Percentiles rank a stretch among this genome's conserved stretches.
These are phyloP conservation scores for Sporisorium reilianum DNA, from an alignment of 1,284 basidiomycete genomes.

Conservation along the genomic window DNA sequence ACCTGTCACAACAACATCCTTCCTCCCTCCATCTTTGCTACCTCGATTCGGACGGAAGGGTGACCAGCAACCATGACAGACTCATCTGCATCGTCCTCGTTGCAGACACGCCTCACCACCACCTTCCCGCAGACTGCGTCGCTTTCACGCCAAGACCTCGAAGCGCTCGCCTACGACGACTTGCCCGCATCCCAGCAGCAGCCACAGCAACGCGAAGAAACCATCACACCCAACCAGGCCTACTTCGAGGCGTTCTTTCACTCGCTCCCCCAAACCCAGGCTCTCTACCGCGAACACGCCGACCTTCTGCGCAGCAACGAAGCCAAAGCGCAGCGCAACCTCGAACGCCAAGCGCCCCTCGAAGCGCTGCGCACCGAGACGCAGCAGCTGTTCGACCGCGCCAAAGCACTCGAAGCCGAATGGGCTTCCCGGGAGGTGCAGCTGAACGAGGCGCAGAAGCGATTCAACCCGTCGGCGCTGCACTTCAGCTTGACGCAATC, in stretches of 20 bases:
- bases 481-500: constrained; percentile 52
- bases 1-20: not conserved
- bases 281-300: constrained; percentile 42
- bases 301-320: constrained; percentile 50
- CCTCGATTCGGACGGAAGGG: not conserved
- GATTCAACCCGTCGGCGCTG: constrained; percentile 59
- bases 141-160: constrained; percentile 54
- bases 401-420: constrained; percentile 45
- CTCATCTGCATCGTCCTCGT: constrained; percentile 25
- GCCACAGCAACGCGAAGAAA: constrained; percentile 1
- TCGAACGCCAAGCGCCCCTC: constrained; percentile 51
- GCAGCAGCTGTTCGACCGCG: constrained; percentile 53
- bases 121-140: constrained; percentile 51
- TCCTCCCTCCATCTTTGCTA: not conserved
- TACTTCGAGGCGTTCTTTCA: constrained; percentile 60
- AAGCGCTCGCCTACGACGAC: constrained; percentile 41
- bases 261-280: constrained; percentile 44
- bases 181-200: constrained; percentile 8
- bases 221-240: constrained; percentile 20
- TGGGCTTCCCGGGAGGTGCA: constrained; percentile 45
- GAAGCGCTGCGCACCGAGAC: constrained; percentile 58
- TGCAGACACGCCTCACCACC: constrained; percentile 47
- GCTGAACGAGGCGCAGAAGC: constrained; percentile 55
- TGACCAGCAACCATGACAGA: constrained; percentile 20
- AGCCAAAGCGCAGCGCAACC: constrained; percentile 53